These are phyloP conservation scores for Vicia sativa DNA, from an alignment of 306 rosid species.

Conservation along the genomic window DNA sequence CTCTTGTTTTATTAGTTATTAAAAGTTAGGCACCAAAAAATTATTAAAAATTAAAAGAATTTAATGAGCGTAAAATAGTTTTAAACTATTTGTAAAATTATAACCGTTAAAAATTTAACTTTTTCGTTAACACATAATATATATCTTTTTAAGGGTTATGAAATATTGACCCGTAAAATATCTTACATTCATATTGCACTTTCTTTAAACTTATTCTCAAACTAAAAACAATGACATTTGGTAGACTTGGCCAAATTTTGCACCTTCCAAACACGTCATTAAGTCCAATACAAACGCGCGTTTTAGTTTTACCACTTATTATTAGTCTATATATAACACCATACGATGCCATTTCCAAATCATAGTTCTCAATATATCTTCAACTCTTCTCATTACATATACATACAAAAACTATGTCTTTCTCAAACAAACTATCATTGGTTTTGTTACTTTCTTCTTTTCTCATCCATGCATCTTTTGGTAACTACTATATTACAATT, in stretches of 20 bases:
- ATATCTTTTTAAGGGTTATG: too few species aligned
- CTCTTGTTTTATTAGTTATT: not conserved
- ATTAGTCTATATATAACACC: slow-evolving; percentile 35
- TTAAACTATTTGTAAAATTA: too few species aligned
- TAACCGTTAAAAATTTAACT: too few species aligned
- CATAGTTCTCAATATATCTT: slow-evolving; percentile 12
- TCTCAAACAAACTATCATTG: slow-evolving; percentile 37
- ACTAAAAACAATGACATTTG: not conserved
- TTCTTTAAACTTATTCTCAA: too few species aligned
- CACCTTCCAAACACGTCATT: slow-evolving; percentile 40
- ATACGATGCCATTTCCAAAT: not conserved
- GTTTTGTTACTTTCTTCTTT: slow-evolving; percentile 37
- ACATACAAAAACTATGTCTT: slow-evolving; percentile 1
- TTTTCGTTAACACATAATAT: too few species aligned
- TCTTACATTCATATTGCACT: too few species aligned
- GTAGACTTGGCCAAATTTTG: slow-evolving; percentile 16
- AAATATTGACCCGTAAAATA: too few species aligned
- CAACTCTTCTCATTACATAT: slow-evolving; percentile 1
- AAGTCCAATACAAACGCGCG: slow-evolving; percentile 30
- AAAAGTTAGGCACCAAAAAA: too few species aligned
- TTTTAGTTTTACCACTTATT: not conserved
- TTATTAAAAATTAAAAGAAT: too few species aligned
- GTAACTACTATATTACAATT: slow-evolving; percentile 21
- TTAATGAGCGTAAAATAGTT: too few species aligned
- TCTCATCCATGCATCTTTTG: slow-evolving; percentile 39